Evolutionary conservation across 73 alveolate genomes (phyloP), one percentile per base, ranked within the genome.

Genomic region (Paramecium octaurelia): DNA sequence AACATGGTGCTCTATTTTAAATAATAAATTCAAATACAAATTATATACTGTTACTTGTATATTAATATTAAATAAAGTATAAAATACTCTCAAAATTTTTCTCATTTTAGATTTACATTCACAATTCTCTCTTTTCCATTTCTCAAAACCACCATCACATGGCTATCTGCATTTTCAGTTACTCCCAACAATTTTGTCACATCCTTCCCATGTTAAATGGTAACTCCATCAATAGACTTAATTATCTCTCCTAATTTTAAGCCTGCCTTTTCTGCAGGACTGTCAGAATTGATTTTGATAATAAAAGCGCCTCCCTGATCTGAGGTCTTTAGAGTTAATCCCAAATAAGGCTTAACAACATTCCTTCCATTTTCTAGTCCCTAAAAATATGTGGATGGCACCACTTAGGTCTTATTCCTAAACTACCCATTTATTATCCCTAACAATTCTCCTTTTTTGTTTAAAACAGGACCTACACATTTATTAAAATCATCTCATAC

Each of bases 211-310:
- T 89, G 83, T 71, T 71, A 20, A 3, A 89, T 71, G 12, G 71
- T 36, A 16, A 71, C 50, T 23, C 86, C 91, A 89, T 89, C 60
- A 24, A 71, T 60, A 59, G 59, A 77, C 34, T 77, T 71, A 9
- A 89, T 89, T 16, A 89, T 54, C 14, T 89, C 94, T 8, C 94
- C 94, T 73, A 89, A 71, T 89, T 54, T 89, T 43, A 89, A 27
- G 6, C 76, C 92, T 43, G 85, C 92, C 48, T 73, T 73, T 1
- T 77, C 94, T 21, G 92, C 92, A 1, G 92, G 92, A 44, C 92
- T 69, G 14, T 88, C 93, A 6, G 93, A 35, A 60, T 88, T 88
- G 14, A 88, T 80, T 29, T 88, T 88, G 42, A 88, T 44, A 8
- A 88, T 27, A 36, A 88, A 88, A 23, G 94, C 92, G 1, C 92